Evolutionary conservation across 2,329 filamentous ascomycete species (phyloP), one percentile per base, ranked within the genome.

Genomic region (Ophiostoma perfectum): DNA sequence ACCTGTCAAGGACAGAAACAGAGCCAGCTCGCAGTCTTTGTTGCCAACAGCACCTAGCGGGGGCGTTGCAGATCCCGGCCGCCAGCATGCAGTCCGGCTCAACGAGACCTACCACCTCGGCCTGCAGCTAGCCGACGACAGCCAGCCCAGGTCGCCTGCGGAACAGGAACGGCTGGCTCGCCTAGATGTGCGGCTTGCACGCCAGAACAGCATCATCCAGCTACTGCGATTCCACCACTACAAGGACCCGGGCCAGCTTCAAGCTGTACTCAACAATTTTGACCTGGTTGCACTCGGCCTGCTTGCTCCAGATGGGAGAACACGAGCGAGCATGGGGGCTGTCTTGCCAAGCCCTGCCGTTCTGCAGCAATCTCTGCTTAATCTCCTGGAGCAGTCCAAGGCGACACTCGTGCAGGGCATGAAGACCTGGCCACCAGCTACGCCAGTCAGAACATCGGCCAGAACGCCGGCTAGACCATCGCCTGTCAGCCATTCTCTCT

Each of bases 101-200:
- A 77, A 78, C 64, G 47, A 47, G 9, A 68, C 71, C 5, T 77
- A 76, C 64, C 72, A 71, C 16, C 68, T 78, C 1, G 75, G 72
- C 18, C 65, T 77, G n/a, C 27, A 38, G 4, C 52, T 75, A 1
- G 69, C 72, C 3, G 73, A 74, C 39, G 67, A 64, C 16, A 14
- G 12, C 14, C n/a, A 55, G 7, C 67, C 16, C 12, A 69, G 73
- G 27, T 73, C 72, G 7, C 74, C 74, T 0, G 55, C 66, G 1
- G 64, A 69, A 8, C 73, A 73, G 3, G 71, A 69, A 42, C 45
- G 72, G 27, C 67, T 69, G 2, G 71, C 72, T 16, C 65, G 55
- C 0, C 0, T 67, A 0, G 66, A 76, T 47, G 66, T 70, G 1
- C 55, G 68, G 9, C 73, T 71, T 38, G 69, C 66, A 1, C 72